These are phyloP conservation scores for Scleroderma citrinum DNA, from an alignment of 768 basidiomycete species.

Conservation along the genomic window DNA sequence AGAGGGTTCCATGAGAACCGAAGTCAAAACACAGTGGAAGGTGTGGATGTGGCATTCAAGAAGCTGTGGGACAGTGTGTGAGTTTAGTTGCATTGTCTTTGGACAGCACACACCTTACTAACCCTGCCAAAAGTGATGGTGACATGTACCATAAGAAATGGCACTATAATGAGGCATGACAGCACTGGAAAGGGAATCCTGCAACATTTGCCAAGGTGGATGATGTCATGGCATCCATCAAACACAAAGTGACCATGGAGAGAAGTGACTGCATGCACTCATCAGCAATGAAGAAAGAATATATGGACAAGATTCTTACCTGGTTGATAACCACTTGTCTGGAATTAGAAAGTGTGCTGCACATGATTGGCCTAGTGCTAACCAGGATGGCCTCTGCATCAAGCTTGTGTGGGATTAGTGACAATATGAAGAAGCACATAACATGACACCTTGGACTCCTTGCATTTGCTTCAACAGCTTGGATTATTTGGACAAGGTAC, in stretches of 20 bases:
- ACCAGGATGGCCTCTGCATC: too few species aligned
- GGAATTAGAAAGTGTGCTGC: neutral
- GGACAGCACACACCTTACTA: too few species aligned
- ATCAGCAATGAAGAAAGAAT: constrained; percentile 14
- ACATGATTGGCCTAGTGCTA: too few species aligned
- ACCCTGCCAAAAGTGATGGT: too few species aligned
- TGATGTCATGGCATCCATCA: constrained; percentile 20
- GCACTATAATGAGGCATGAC: constrained; percentile 15
- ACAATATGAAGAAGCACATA: neutral
- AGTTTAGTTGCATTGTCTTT: neutral
- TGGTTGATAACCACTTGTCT: neutral
- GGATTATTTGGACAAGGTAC: constrained; percentile 2
- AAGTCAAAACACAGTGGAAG: neutral
- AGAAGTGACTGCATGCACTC: constrained; percentile 23
- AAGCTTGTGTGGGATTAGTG: too few species aligned
- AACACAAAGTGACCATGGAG: constrained; percentile 14
- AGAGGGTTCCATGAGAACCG: neutral
- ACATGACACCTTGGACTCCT: neutral
- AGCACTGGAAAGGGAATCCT: constrained; percentile 24
- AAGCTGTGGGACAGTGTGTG: neutral
- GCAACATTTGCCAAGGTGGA: constrained; percentile 18
- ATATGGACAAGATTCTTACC: neutral
- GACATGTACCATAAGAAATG: constrained; percentile 9
- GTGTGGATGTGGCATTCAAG: neutral
- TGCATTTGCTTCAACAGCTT: neutral